Evolutionary conservation across 805 yeast species (phyloP).

Genomic region (Myxozyma lipomycoides): DNA sequence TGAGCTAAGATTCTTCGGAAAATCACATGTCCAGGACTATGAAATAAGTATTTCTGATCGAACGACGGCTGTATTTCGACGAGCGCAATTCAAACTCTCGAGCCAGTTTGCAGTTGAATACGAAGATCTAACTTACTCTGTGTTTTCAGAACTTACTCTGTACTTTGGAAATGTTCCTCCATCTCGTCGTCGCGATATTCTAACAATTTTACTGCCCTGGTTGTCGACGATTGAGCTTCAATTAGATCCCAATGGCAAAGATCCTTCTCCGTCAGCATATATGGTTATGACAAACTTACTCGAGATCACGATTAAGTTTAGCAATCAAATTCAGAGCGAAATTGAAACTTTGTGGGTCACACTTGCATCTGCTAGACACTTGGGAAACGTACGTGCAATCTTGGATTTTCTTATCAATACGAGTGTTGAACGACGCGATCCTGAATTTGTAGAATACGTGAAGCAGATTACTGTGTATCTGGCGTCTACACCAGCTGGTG

Average conservation of each 20-base stretch:
- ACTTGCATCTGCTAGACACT: slow-evolving; percentile 68
- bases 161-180: slow-evolving; percentile 58
- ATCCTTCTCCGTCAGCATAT: slow-evolving; percentile 41
- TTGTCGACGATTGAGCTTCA: slow-evolving; percentile 73
- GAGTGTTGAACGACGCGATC: slow-evolving; percentile 65
- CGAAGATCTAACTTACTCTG: slow-evolving; percentile 55
- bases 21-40: slow-evolving; percentile 53
- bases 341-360: slow-evolving; percentile 96
- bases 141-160: slow-evolving; percentile 70
- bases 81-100: slow-evolving; percentile 77
- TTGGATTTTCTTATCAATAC: slow-evolving; percentile 64
- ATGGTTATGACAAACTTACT: slow-evolving; percentile 79
- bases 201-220: slow-evolving; percentile 87
- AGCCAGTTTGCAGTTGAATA: slow-evolving; percentile 59
- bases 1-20: slow-evolving; percentile 56
- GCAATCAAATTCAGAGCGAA: slow-evolving; percentile 72
- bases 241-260: slow-evolving; percentile 43
- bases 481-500: slow-evolving; percentile 47
- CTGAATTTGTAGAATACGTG: slow-evolving; percentile 70
- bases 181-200: slow-evolving; percentile 66
- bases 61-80: slow-evolving; percentile 79
- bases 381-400: slow-evolving; percentile 66
- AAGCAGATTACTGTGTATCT: slow-evolving; percentile 78
- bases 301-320: slow-evolving; percentile 77
- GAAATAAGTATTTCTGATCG: slow-evolving; percentile 68